phyloP scores from a whole-genome alignment of 2,329 filamentous ascomycete genomes.

The Fusarium beomiforme region DNA sequence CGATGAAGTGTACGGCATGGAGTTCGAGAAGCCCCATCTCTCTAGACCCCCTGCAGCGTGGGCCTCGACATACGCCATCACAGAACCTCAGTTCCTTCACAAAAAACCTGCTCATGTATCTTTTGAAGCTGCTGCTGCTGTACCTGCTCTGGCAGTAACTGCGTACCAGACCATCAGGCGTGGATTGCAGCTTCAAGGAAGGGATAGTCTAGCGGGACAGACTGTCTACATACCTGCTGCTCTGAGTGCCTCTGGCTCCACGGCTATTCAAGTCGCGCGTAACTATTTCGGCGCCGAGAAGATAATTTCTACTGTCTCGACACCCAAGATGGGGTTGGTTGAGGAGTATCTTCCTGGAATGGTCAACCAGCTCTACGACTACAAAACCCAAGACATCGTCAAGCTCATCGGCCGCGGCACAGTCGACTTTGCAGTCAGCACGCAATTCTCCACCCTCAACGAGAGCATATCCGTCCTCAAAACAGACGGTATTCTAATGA shows the following conservation, averaged over 20 bases:
- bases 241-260: constrained; percentile 58
- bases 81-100: constrained; percentile 48
- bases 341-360: constrained; percentile 53
- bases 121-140: constrained; percentile 51
- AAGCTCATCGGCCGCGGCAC: constrained; percentile 51
- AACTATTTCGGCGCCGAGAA: constrained; percentile 58
- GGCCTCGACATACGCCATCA: constrained; percentile 54
- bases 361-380: constrained; percentile 63
- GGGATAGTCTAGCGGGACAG: constrained; percentile 56
- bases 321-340: constrained; percentile 59
- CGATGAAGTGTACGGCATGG: constrained; percentile 53
- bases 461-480: constrained; percentile 54
- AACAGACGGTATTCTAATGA: constrained; percentile 52
- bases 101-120: constrained; percentile 46
- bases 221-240: constrained; percentile 63
- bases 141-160: constrained; percentile 52
- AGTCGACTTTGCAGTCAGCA: constrained; percentile 63
- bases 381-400: constrained; percentile 53
- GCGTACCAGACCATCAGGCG: constrained; percentile 55
- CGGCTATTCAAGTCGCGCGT: constrained; percentile 60
- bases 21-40: constrained; percentile 52
- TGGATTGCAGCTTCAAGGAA: constrained; percentile 50
- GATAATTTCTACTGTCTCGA: constrained; percentile 64
- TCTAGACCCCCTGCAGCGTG: constrained; percentile 44
- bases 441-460: constrained; percentile 52